phyloP scores from a whole-genome alignment of 176 grass and related monocot genomes.

The Rhynchospora tenuis region DNA sequence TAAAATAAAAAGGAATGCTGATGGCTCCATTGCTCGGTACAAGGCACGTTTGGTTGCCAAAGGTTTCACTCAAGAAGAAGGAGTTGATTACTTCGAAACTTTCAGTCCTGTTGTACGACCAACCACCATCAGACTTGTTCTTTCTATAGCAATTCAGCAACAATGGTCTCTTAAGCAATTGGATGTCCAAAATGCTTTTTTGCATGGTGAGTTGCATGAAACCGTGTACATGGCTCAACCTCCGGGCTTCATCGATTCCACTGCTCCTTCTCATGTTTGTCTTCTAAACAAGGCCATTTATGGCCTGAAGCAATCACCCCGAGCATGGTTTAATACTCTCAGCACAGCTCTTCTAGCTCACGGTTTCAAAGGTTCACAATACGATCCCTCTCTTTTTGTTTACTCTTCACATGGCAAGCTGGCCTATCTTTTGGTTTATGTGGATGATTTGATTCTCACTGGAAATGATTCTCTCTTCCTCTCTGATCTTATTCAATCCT shows the following conservation, averaged over 20 bases:
- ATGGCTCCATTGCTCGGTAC: too few relatives aligned
- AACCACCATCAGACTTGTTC: too few relatives aligned
- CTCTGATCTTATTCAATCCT: neutral
- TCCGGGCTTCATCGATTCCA: too few relatives aligned
- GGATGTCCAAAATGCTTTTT: neutral
- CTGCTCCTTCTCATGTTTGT: neutral
- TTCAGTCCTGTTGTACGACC: too few relatives aligned
- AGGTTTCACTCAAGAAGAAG: too few relatives aligned
- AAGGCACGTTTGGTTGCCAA: too few relatives aligned
- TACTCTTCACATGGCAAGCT: neutral
- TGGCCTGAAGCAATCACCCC: neutral
- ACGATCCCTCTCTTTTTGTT: neutral
- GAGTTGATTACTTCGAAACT: too few relatives aligned
- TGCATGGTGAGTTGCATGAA: neutral
- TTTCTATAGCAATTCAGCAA: too few relatives aligned
- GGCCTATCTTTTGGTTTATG: neutral
- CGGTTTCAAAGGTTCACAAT: neutral
- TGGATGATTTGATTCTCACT: neutral
- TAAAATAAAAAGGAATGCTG: too few relatives aligned
- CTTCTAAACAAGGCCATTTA: neutral
- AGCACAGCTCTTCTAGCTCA: neutral
- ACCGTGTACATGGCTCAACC: too few relatives aligned
- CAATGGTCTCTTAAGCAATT: too few relatives aligned
- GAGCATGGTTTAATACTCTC: neutral
- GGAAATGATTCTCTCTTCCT: neutral